These are phyloP conservation scores for Blastobotrys capitulatus DNA, from an alignment of 1,139 yeast species.

Conservation along the genomic window DNA sequence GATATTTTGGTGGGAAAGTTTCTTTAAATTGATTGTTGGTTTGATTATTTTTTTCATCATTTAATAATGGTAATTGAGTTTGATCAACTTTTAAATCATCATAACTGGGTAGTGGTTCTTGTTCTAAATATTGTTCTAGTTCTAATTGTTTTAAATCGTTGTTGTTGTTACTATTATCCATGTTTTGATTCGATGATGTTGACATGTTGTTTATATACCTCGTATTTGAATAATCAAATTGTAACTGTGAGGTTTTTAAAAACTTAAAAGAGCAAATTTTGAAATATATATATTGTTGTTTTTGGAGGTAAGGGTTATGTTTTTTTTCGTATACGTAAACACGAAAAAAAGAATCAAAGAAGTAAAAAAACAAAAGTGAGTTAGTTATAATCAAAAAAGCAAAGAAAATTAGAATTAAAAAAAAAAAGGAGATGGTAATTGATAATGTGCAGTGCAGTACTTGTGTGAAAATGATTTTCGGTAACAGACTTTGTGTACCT, in stretches of 20 bases:
- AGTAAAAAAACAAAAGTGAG: not conserved
- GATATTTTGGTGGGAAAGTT: conserved; percentile 11
- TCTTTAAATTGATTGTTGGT: not conserved
- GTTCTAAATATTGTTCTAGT: conserved; percentile 8
- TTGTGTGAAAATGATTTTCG: no score
- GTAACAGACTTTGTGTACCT: no score
- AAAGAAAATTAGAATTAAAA: no score
- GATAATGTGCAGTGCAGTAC: no score
- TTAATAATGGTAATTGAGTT: not conserved
- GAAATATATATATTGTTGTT: no score
- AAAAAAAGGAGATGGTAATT: no score
- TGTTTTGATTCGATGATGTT: no score
- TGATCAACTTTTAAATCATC: not conserved
- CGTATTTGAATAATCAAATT: not conserved
- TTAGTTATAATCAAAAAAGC: no score
- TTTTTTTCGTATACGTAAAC: no score
- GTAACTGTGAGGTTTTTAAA: not conserved
- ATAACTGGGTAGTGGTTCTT: conserved; percentile 3
- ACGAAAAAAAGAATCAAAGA: not conserved
- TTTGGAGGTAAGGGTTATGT: no score
- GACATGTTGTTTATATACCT: no score
- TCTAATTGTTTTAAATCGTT: not conserved
- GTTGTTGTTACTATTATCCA: no score
- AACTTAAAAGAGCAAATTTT: not conserved
- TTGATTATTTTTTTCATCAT: conserved; percentile 2